Conservation (phyloP, 2,329 filamentous ascomycete species). For the Aspergillus vadensis region DNA sequence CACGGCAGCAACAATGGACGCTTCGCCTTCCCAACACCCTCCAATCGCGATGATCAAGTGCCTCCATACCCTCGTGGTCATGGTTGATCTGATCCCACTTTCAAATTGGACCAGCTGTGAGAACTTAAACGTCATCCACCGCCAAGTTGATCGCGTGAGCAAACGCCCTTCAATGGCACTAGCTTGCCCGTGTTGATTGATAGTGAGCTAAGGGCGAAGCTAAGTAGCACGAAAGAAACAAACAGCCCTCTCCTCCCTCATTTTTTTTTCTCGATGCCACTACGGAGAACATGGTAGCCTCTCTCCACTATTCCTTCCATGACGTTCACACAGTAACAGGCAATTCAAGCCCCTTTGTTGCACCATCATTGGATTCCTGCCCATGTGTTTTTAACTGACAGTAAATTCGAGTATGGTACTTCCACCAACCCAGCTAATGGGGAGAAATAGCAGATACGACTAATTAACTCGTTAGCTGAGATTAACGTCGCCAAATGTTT, state of each 20-base stretch:
- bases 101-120: neutral
- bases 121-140: neutral
- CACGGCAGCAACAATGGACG: neutral
- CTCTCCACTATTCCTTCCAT: too few species aligned
- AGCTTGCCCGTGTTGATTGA: neutral
- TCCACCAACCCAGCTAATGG: neutral
- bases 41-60: neutral
- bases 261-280: neutral
- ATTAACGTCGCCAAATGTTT: neutral
- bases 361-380: neutral
- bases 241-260: neutral
- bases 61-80: neutral
- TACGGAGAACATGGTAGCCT: too few species aligned
- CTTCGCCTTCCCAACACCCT: neutral
- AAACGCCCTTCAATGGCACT: neutral
- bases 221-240: neutral
- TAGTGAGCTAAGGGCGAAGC: neutral
- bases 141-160: neutral
- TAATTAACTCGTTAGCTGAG: neutral
- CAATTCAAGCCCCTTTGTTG: neutral
- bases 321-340: neutral
- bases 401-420: neutral
- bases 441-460: neutral
- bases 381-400: neutral
- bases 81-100: neutral